A percentile compares a stretch with the other conserved stretches of the same genome.
Conservation (phyloP, 768 basidiomycete genomes). For the Auriscalpium vulgare region DNA sequence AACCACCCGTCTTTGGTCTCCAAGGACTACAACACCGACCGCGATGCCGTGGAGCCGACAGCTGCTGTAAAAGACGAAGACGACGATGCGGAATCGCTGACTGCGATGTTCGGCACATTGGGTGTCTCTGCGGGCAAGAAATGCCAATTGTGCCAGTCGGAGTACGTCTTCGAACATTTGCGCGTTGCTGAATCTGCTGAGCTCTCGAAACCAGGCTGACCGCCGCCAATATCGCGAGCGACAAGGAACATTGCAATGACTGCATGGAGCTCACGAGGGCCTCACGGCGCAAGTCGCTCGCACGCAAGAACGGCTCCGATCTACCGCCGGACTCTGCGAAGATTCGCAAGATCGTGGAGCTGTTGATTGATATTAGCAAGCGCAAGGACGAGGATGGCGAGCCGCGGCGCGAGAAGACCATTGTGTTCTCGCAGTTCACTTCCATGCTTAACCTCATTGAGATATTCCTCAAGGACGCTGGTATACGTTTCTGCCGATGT, state of each 20-base stretch:
- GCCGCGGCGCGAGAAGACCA: constrained; percentile 69
- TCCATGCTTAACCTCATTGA: constrained; percentile 80
- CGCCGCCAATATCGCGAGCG: constrained; percentile 30
- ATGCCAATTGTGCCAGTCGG: constrained; percentile 70
- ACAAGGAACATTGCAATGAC: constrained; percentile 45
- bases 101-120: constrained; percentile 62
- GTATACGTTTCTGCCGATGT: constrained; percentile 81
- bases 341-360: constrained; percentile 70
- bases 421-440: constrained; percentile 94
- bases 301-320: constrained; percentile 19
- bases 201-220: constrained; percentile 26
- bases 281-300: constrained; percentile 33
- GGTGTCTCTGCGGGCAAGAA: constrained; percentile 51
- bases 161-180: constrained; percentile 37
- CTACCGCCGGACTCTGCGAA: constrained; percentile 78
- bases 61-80: constrained; percentile 42
- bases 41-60: constrained; percentile 68
- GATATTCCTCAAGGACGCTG: constrained; percentile 65
- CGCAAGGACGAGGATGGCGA: constrained; percentile 35
- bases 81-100: constrained; percentile 67
- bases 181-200: background rate
- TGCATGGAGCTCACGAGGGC: constrained; percentile 50
- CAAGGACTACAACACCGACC: constrained; percentile 65
- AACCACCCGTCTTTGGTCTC: constrained; percentile 82
- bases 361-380: constrained; percentile 58